phyloP scores from a whole-genome alignment of 371 early-diverging fungal species.

The Rhizopus stolonifer region DNA sequence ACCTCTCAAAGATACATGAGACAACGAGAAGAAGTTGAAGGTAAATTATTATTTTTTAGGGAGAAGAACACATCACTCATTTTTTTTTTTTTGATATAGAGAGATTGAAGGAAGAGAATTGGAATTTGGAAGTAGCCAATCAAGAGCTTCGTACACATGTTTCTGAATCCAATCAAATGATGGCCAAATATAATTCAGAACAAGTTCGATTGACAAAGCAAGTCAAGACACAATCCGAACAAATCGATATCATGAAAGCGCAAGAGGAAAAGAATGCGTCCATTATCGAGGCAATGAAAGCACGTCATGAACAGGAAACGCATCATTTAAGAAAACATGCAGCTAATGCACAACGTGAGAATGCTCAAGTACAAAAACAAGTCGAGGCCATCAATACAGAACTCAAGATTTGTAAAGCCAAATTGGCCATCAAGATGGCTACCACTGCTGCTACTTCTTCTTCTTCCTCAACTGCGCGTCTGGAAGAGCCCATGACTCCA shows the following conservation, averaged over 20 bases:
- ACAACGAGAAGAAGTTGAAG: conserved; percentile 56
- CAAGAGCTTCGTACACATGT: conserved; percentile 57
- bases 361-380: conserved; percentile 52
- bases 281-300: conserved; percentile 53
- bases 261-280: conserved; percentile 60
- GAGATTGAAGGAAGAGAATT: conserved; percentile 58
- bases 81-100: too few relatives aligned
- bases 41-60: conserved; percentile 36
- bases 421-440: conserved; percentile 32
- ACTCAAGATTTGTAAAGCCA: conserved; percentile 44
- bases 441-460: neutral
- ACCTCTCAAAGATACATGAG: conserved; percentile 17
- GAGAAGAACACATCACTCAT: too few relatives aligned
- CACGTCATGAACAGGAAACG: conserved; percentile 70
- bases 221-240: conserved; percentile 53
- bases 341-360: conserved; percentile 64
- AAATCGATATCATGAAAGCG: conserved; percentile 64
- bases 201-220: conserved; percentile 54
- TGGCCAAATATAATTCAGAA: conserved; percentile 52
- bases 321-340: conserved; percentile 53
- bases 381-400: conserved; percentile 64
- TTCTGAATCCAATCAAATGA: conserved; percentile 52
- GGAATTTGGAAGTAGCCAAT: conserved; percentile 62
- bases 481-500: too few relatives aligned
- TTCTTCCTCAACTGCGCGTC: too few relatives aligned